Evolutionary conservation across 352 stramenopile species (phyloP), one percentile per base, ranked within the genome.

Genomic region (Pythium pyrilobum): DNA sequence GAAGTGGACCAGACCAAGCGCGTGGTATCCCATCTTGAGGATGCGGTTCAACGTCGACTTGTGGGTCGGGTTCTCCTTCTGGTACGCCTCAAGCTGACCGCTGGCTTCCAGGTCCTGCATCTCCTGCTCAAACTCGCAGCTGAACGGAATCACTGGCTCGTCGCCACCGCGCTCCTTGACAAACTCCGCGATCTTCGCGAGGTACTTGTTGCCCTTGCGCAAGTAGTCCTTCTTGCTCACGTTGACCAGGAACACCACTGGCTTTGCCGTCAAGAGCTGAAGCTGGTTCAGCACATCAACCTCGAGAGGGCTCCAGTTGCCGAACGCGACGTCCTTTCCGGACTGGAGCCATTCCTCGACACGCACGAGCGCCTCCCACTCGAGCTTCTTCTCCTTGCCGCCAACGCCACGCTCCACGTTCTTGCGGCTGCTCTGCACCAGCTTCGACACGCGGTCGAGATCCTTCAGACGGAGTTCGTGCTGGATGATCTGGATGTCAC

Each of bases 401-500:
- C 87, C 88, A 12, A 97, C 38, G 28, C 81, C 81, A 45, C 81
- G 76, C 71, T 97, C 87, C 3, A 93, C 87, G 48, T 92, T 92
- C 70, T 96, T 96, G 61, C 81, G 83, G 64, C 93, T 79, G 43
- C 71, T 69, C 1, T 88, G 72, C 8, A 81, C 64, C 48, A 81
- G 68, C 59, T 95, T 96, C 15, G 67, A 66, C n/a, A 97, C 79
- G 39, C 74, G 80, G 28, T 96, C 85, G 46, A 98, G 85, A 70
- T 99, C 97, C 83, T 99, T 99, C 28, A 98, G 68, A 62, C 95
- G 96, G 11, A 99, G 81, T 77, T 99, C 97, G 16, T 96, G 78
- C 71, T 98, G 91, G 71, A 99, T 99, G 59, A 98, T 99, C 72
- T 98, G 77, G 57, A 99, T 96, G 73, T 99, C 97, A 52, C 97